These are phyloP conservation scores for Penicillium sumatraense DNA, from an alignment of 2,329 filamentous ascomycete species.

Conservation along the genomic window DNA sequence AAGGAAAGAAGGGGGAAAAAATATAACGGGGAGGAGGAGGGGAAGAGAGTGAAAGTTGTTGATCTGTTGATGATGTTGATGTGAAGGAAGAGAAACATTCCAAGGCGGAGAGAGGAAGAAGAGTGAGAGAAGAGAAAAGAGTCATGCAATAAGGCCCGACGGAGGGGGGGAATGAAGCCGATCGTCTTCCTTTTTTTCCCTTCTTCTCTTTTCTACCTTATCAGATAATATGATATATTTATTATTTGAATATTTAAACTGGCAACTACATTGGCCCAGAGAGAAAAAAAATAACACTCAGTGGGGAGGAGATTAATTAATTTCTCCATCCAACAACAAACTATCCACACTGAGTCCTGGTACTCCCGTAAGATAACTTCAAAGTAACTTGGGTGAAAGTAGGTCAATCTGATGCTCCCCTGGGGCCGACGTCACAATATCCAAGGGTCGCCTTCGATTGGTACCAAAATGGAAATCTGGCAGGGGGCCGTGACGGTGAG, in stretches of 20 bases:
- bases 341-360: no score
- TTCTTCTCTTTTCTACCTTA: neutral
- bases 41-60: neutral
- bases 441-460: conserved; percentile 9
- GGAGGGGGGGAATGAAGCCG: neutral
- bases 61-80: neutral
- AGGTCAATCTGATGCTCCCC: conserved; percentile 7
- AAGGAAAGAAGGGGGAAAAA: neutral
- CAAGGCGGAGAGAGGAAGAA: conserved; percentile 1
- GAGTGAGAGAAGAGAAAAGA: neutral
- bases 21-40: neutral
- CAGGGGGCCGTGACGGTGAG: conserved; percentile 5
- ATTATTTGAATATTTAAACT: neutral
- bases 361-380: no score
- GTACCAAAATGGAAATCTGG: no score
- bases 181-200: neutral
- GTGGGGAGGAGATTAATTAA: neutral
- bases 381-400: no score
- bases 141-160: neutral
- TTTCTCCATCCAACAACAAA: neutral
- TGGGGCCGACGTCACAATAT: conserved; percentile 8
- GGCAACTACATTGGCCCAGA: neutral
- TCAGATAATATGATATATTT: neutral
- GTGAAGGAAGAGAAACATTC: neutral
- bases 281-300: neutral